Conservation (phyloP, 1,139 yeast species). For the Wickerhamomyces sp. region DNA sequence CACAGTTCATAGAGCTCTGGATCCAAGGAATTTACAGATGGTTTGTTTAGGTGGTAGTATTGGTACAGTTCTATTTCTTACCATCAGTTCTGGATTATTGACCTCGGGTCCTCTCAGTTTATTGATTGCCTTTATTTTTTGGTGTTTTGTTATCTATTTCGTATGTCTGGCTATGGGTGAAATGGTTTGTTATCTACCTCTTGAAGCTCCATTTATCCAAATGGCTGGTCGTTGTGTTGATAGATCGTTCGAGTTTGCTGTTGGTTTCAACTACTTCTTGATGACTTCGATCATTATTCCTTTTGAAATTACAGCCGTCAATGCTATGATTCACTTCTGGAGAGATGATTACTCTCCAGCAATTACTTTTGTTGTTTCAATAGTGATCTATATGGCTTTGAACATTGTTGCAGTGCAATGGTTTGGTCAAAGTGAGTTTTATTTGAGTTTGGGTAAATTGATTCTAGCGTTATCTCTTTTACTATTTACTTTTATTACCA, state of each 20-base stretch:
- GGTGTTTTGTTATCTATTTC: constrained; percentile 53
- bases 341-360: constrained; percentile 44
- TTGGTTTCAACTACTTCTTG: constrained; percentile 73
- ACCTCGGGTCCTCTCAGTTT: constrained; percentile 72
- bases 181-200: constrained; percentile 74
- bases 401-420: constrained; percentile 47
- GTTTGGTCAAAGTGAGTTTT: constrained; percentile 50
- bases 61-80: constrained; percentile 73
- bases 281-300: constrained; percentile 68
- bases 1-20: constrained; percentile 39
- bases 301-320: constrained; percentile 76
- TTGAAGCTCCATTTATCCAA: constrained; percentile 53
- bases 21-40: constrained; percentile 55
- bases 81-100: constrained; percentile 57
- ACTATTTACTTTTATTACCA: constrained; percentile 64
- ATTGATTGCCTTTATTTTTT: constrained; percentile 50
- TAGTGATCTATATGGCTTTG: constrained; percentile 36
- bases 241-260: constrained; percentile 69
- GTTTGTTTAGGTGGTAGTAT: constrained; percentile 79
- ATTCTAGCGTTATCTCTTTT: constrained; percentile 66
- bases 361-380: constrained; percentile 52
- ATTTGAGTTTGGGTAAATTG: constrained; percentile 53
- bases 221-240: constrained; percentile 54
- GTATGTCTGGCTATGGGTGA: constrained; percentile 72
- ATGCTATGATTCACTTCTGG: constrained; percentile 59